A percentile compares a stretch with the other conserved stretches of the same genome.
Evolutionary conservation across 2,329 filamentous ascomycete species (phyloP).

Genomic region (Sporothrix protearum): DNA sequence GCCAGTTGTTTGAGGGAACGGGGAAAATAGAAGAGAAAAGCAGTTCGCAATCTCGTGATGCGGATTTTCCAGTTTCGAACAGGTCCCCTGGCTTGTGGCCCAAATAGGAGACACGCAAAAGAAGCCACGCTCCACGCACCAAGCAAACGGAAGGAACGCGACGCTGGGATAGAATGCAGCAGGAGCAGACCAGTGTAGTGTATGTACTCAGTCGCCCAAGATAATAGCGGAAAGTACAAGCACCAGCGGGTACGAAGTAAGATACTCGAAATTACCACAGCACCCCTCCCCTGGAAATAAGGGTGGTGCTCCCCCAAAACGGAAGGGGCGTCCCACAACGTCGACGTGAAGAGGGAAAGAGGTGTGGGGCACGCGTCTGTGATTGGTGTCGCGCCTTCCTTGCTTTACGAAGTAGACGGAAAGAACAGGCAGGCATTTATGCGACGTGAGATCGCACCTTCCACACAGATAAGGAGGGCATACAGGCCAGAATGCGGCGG

Average conservation of each 20-base stretch:
- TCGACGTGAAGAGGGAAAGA: background rate
- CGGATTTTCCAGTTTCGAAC: conserved; percentile 12
- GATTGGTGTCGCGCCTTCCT: conserved; percentile 19
- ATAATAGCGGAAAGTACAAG: background rate
- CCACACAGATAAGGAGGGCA: background rate
- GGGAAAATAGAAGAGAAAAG: background rate
- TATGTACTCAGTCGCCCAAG: background rate
- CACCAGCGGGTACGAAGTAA: background rate
- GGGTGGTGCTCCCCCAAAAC: background rate
- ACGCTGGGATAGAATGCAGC: conserved; percentile 6
- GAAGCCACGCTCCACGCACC: conserved; percentile 15
- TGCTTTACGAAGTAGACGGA: conserved; percentile 8
- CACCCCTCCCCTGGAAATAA: conserved; percentile 15
- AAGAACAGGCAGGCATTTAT: conserved; percentile 16
- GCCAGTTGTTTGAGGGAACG: background rate
- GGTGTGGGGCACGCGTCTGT: conserved; percentile 22
- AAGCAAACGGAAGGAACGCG: conserved; percentile 18
- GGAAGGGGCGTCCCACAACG: conserved; percentile 11
- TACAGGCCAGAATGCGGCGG: background rate
- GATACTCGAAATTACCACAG: conserved; percentile 4
- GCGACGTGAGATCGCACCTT: conserved; percentile 10
- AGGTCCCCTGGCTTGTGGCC: conserved; percentile 10
- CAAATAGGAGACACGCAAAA: conserved; percentile 11
- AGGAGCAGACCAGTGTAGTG: background rate
- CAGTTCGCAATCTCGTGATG: conserved; percentile 15